Base-by-base conservation (phyloP, 2,329 filamentous ascomycete species). In the Aspergillus sclerotialis region DNA sequence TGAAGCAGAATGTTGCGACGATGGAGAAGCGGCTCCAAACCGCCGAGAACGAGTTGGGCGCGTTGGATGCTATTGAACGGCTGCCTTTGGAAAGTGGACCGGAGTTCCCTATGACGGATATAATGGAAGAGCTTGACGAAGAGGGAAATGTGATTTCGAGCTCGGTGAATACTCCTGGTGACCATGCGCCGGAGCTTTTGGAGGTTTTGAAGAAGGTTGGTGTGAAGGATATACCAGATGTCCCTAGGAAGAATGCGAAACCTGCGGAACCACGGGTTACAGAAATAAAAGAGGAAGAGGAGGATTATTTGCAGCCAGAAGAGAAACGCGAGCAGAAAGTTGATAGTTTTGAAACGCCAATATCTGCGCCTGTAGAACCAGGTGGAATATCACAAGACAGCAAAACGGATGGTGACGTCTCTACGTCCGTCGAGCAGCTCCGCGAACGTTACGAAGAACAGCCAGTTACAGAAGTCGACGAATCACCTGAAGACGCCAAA, bases 61-160 rank as follows among this genome's bases (percentile, higher is more conserved):
- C 76, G 7, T 70, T 82, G 8, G 68, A 76, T 7, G 65, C 78
- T 3, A 60, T 77, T 28, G 74, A 72, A 36, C 72, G 79, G 15
- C 74, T 80, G 1, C 77, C 80, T 35, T 19, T 26, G 13, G 78
- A 83, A 40, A 82, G 84, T 40, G 78, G 80, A 9, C 80, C 79
- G 1, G 48, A 51, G 18, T 67, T 88, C 33, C 84, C 88, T 0
- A 75, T 96, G 38, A 89, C 84, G 19, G 92, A 96, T 50, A 96
- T 98, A 45, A 70, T 87, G 35, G 92, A 98, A 61, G 79, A 94
- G 64, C 69, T 96, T 15, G 92, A 96, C 53, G 89, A 95, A 7
- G 77, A 94, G 8, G 92, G 81, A 36, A 92, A 94, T 51, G 75
- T 96, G 4, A 61, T 94, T 32, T 84, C 77, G 0, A 78, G 74